phyloP scores from a whole-genome alignment of 441 rosid species.

The Omphalea diandra region DNA sequence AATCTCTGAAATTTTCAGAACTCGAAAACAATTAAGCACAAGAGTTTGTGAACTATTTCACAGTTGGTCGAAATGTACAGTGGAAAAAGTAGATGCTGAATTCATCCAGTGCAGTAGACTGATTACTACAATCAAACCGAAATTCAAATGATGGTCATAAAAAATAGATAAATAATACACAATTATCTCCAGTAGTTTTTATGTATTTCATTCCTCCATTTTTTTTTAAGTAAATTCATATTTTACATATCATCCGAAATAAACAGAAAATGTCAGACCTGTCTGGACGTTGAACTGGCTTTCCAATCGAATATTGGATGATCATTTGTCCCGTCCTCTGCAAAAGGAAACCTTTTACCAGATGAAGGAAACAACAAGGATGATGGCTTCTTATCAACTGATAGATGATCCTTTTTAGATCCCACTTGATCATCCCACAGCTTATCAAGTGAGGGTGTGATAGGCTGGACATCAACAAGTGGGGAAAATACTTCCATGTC shows the following conservation, averaged over 20 bases:
- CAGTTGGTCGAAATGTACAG: constrained; percentile 6
- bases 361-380: constrained; percentile 64
- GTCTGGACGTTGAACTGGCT: constrained; percentile 58
- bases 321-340: constrained; percentile 61
- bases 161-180: neutral
- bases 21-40: neutral
- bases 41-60: constrained; percentile 9
- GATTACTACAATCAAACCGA: neutral
- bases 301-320: constrained; percentile 81
- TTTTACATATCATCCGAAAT: constrained; percentile 6
- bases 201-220: neutral
- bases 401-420: constrained; percentile 48
- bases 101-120: neutral
- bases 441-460: constrained; percentile 78
- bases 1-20: constrained; percentile 1
- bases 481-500: constrained; percentile 98
- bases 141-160: neutral
- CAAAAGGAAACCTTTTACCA: constrained; percentile 59
- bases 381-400: constrained; percentile 64
- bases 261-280: constrained; percentile 44
- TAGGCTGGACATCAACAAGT: constrained; percentile 69
- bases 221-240: neutral
- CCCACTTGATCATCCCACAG: constrained; percentile 65
- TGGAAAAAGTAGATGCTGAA: neutral
- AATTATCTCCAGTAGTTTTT: neutral